These are phyloP conservation scores for Pseudocercospora cruenta DNA, from an alignment of 2,329 filamentous ascomycete genomes.

Conservation along the genomic window DNA sequence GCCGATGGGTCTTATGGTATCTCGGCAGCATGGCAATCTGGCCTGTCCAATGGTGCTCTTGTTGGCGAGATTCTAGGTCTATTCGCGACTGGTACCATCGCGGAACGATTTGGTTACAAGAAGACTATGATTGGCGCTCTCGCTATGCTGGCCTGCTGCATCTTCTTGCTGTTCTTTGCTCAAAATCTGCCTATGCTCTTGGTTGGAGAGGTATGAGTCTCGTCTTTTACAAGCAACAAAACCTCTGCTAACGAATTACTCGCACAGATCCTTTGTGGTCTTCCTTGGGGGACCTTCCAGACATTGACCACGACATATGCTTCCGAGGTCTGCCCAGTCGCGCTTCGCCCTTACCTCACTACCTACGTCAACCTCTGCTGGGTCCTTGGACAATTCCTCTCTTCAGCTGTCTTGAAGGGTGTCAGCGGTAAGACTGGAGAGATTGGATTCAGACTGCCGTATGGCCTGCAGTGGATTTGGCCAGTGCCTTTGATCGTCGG, in stretches of 20 bases:
- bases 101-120: conserved; percentile 51
- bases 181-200: conserved; percentile 36
- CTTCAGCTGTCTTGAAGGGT: conserved; percentile 40
- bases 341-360: conserved; percentile 61
- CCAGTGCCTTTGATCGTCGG: conserved; percentile 37
- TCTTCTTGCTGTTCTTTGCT: conserved; percentile 52
- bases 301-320: conserved; percentile 62
- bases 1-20: conserved; percentile 51
- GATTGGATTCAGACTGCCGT: conserved; percentile 47
- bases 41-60: conserved; percentile 57
- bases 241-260: conserved; percentile 31
- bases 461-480: conserved; percentile 49
- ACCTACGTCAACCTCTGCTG: conserved; percentile 66
- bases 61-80: conserved; percentile 69
- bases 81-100: conserved; percentile 66
- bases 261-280: conserved; percentile 44
- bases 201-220: conserved; percentile 29
- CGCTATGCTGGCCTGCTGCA: conserved; percentile 58
- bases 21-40: conserved; percentile 61
- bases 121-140: conserved; percentile 65
- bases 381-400: conserved; percentile 64
- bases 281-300: conserved; percentile 39
- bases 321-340: conserved; percentile 65
- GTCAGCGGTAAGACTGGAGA: conserved; percentile 28
- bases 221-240: neutral